Base-by-base conservation (phyloP, 2,329 filamentous ascomycete genomes). In the Botrytis deweyae region DNA sequence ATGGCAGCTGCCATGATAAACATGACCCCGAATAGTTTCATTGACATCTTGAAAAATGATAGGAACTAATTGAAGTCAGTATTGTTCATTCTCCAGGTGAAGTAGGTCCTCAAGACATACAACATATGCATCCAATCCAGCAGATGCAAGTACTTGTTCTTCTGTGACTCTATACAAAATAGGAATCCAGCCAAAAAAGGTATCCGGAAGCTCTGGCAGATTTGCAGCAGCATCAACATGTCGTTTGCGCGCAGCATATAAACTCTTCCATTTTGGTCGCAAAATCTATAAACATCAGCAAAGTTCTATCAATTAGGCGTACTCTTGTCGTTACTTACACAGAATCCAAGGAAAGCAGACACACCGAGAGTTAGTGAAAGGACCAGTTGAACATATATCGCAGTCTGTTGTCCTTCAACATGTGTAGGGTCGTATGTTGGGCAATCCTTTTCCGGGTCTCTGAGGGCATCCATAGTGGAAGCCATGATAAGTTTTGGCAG, bases 11-110 rank as follows among this genome's bases (percentile, higher is more conserved):
- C 92, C 80, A 98, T 94, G 82, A 97, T 89, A 73, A 96, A 88
- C 79, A 97, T 92, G 70, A 92, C 85, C 25, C 88, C 85, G 69
- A 98, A 91, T 78, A 98, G 92, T 76, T 92, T 93, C 77, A 94
- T 93, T 20, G 95, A 92, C 90, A 98, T 96, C 82, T 95, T 97
- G 87, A 98, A 98, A 83, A 99, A 99, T 25, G 92, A 89, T 22
- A 99, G 87, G 81, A 99, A 98, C 88, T 89, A 79, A 72, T 29
- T 74, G 46, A 20, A 1, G 46, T 81, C 55, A 80, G 76, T 29
- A 64, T 63, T 4, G 3, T 33, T 12, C 46, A 67, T 29, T 58
- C 8, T 46, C 62, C 18, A 4, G 49, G 22, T n/a, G 40, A 33
- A 18, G 29, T 46, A 36, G 46, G 14, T 59, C 7, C 12, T 10